Evolutionary conservation across 768 basidiomycete species (phyloP).

Genomic region (Agaricus subrufescens): DNA sequence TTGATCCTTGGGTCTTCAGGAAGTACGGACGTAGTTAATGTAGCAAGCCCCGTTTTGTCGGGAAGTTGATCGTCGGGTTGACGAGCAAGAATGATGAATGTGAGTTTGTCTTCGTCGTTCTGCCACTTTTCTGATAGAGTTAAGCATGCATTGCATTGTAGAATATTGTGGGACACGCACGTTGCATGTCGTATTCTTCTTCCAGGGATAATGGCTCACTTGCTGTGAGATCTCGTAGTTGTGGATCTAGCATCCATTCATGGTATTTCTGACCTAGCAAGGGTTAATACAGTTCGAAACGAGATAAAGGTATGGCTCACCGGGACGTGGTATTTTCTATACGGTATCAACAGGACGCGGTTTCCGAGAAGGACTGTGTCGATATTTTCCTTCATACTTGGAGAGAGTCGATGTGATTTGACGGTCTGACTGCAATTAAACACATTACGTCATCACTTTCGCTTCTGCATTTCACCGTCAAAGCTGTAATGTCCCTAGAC

Average conservation of each 20-base stretch:
- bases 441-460: background rate
- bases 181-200: slow-evolving; percentile 88
- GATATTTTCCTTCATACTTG: slow-evolving; percentile 65
- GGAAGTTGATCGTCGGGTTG: slow-evolving; percentile 10
- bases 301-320: slow-evolving; percentile 21
- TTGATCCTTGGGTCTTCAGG: slow-evolving; percentile 30
- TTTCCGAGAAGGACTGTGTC: slow-evolving; percentile 60
- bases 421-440: background rate
- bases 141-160: background rate
- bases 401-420: no score
- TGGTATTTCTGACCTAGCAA: slow-evolving; percentile 61
- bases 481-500: background rate
- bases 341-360: slow-evolving; percentile 77
- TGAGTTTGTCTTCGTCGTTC: slow-evolving; percentile 83
- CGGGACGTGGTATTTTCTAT: slow-evolving; percentile 53
- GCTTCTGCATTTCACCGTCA: background rate
- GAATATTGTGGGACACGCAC: slow-evolving; percentile 31
- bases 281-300: background rate
- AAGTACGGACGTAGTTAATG: slow-evolving; percentile 9
- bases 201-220: slow-evolving; percentile 78
- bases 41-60: background rate
- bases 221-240: slow-evolving; percentile 72
- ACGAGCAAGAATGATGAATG: slow-evolving; percentile 80
- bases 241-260: slow-evolving; percentile 80
- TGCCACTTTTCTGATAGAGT: slow-evolving; percentile 71